phyloP scores from a whole-genome alignment of 2,329 filamentous ascomycete species.

The Hirsutella rhossiliensis region DNA sequence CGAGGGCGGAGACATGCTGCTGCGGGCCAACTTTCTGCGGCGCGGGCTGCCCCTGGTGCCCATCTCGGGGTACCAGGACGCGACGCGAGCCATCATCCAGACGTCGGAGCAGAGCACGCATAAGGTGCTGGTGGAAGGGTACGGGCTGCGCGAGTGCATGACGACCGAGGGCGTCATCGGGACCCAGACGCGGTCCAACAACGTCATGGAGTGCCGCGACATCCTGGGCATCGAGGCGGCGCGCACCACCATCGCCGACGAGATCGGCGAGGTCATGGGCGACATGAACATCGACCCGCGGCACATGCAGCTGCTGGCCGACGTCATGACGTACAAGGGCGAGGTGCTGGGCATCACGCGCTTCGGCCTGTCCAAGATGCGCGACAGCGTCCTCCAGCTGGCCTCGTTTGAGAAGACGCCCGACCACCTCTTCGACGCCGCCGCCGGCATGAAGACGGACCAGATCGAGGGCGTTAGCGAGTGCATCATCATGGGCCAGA shows the following conservation, averaged over 20 bases:
- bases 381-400: conserved; percentile 84
- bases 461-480: conserved; percentile 87
- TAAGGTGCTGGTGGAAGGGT: conserved; percentile 83
- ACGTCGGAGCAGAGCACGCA: conserved; percentile 58
- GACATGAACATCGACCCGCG: conserved; percentile 94
- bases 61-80: conserved; percentile 81
- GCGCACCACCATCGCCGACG: conserved; percentile 72
- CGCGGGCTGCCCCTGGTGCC: conserved; percentile 71
- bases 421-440: conserved; percentile 92
- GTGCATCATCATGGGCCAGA: conserved; percentile 97
- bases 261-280: conserved; percentile 83
- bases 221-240: conserved; percentile 94
- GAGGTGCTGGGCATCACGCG: conserved; percentile 94
- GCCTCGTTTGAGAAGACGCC: conserved; percentile 97
- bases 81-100: conserved; percentile 78
- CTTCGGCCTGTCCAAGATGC: conserved; percentile 92
- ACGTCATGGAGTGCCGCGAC: conserved; percentile 76
- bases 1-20: conserved; percentile 41
- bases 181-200: conserved; percentile 64
- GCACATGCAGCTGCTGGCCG: conserved; percentile 93
- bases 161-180: conserved; percentile 85
- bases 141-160: conserved; percentile 82
- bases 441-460: conserved; percentile 83
- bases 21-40: conserved; percentile 76
- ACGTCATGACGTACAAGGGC: conserved; percentile 98